Conservation (phyloP, 23 red algal genomes). For the Rhodosorus marinus region DNA sequence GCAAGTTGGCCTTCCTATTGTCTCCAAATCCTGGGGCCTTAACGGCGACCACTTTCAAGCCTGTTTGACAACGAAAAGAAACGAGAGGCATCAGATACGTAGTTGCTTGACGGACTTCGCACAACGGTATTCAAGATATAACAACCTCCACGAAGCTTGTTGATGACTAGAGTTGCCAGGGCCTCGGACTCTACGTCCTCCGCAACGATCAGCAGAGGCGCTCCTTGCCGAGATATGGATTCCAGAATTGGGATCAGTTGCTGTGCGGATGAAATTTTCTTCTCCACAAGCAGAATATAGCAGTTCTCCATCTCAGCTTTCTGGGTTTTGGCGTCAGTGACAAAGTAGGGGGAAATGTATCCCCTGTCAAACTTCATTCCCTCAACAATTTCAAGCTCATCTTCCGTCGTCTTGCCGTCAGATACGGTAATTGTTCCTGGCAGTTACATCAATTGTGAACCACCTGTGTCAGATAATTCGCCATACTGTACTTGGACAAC, state of each 20-base stretch:
- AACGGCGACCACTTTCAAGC: conserved; percentile 92
- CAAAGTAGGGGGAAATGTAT: conserved; percentile 94
- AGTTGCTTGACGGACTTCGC: too few relatives aligned
- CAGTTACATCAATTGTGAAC: too few relatives aligned
- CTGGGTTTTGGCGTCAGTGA: conserved; percentile 85
- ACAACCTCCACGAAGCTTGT: conserved; percentile 91
- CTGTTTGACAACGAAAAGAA: too few relatives aligned
- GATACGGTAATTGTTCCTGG: conserved; percentile 98
- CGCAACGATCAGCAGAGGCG: conserved; percentile 88
- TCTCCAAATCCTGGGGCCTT: conserved; percentile 98
- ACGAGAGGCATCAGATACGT: too few relatives aligned
- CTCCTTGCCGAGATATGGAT: conserved; percentile 59
- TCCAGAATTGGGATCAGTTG: conserved; percentile 78
- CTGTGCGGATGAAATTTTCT: conserved; percentile 71
- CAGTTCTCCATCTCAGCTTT: conserved; percentile 88
- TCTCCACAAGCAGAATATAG: conserved; percentile 59
- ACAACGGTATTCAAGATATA: too few relatives aligned
- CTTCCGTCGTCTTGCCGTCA: conserved; percentile 77
- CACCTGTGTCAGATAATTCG: too few relatives aligned
- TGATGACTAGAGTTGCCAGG: conserved; percentile 91
- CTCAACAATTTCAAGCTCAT: conserved; percentile 94
- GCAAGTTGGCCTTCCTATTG: conserved; percentile 70
- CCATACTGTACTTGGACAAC: too few relatives aligned
- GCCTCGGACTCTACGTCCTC: conserved; percentile 98
- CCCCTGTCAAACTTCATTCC: conserved; percentile 95